Evolutionary conservation across 495 filamentous ascomycete genomes (phyloP).

Genomic region (Neurospora tetrasperma): DNA sequence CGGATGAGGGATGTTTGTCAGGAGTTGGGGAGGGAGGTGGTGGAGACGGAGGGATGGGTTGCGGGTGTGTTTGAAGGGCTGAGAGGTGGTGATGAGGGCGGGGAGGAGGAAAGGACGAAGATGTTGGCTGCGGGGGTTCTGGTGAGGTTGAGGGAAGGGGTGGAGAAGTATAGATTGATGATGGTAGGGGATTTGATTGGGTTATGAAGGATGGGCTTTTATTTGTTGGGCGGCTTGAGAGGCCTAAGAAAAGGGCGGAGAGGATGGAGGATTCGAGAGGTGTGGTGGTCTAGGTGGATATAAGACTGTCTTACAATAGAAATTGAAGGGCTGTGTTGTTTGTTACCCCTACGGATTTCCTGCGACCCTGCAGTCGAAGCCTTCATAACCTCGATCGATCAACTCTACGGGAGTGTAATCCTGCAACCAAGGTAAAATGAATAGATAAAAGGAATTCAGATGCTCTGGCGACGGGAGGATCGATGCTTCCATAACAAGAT

Average conservation of each 20-base stretch:
- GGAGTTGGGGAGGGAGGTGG: constrained; percentile 42
- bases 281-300: neutral
- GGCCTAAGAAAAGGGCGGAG: neutral
- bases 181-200: constrained; percentile 52
- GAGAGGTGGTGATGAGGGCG: constrained; percentile 33
- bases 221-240: neutral
- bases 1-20: constrained; percentile 66
- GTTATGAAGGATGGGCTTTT: constrained; percentile 5
- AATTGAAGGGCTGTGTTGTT: neutral
- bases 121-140: constrained; percentile 75
- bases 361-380: neutral
- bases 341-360: neutral
- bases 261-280: neutral
- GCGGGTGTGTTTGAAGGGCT: constrained; percentile 29
- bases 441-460: neutral
- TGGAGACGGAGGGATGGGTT: constrained; percentile 46
- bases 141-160: constrained; percentile 64
- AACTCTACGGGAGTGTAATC: neutral
- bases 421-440: too few relatives aligned
- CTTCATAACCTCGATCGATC: neutral
- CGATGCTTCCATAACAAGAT: too few relatives aligned
- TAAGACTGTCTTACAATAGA: neutral
- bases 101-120: constrained; percentile 52
- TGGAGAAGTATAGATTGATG: constrained; percentile 68
- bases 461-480: too few relatives aligned